These are phyloP conservation scores for Colletotrichum shisoi DNA, from an alignment of 2,329 filamentous ascomycete species.

Conservation along the genomic window DNA sequence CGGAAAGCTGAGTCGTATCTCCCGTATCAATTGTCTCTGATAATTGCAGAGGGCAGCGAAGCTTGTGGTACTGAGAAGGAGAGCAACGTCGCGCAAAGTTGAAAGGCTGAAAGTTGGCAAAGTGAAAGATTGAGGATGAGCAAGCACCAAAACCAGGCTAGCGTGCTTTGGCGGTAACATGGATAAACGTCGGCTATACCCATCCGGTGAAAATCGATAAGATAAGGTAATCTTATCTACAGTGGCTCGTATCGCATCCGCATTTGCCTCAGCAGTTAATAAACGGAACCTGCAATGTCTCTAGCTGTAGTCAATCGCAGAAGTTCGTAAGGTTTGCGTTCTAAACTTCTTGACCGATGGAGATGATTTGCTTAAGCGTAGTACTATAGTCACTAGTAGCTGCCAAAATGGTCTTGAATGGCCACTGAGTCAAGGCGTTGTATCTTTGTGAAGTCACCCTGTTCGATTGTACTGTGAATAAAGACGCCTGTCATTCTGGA, in stretches of 20 bases:
- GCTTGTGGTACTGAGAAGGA: conserved; percentile 8
- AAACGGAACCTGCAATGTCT: neutral
- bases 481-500: too few species aligned
- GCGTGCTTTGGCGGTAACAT: conserved; percentile 32
- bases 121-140: conserved; percentile 36
- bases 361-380: neutral
- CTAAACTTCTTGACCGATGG: neutral
- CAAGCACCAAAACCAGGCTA: conserved; percentile 35
- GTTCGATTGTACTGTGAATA: neutral
- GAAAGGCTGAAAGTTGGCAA: conserved; percentile 32
- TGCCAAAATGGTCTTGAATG: neutral
- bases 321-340: too few species aligned
- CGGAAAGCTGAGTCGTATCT: neutral
- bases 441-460: neutral
- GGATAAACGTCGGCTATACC: conserved; percentile 27
- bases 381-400: too few species aligned
- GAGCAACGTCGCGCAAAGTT: conserved; percentile 21
- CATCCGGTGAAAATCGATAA: neutral
- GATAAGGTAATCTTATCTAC: neutral
- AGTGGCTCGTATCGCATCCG: neutral
- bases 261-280: too few species aligned
- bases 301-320: neutral
- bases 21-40: conserved; percentile 9
- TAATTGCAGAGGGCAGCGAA: conserved; percentile 17
- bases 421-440: neutral